These are phyloP conservation scores for Vaccinium macrocarpon DNA, from an alignment of 148 eudicot species.

Conservation along the genomic window DNA sequence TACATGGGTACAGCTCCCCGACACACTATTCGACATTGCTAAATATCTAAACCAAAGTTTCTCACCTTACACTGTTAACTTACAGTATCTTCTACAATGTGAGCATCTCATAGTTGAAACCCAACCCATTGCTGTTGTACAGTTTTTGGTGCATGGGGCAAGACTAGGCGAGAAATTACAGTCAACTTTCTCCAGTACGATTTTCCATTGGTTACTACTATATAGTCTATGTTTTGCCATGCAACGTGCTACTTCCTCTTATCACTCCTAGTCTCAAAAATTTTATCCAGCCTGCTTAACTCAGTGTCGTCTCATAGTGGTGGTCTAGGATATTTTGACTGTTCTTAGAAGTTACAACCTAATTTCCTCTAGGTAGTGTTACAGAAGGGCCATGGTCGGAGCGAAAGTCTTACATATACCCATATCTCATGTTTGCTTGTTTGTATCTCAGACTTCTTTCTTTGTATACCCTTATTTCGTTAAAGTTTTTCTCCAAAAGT, in stretches of 20 bases:
- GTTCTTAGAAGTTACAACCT: background rate
- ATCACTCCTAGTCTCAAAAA: background rate
- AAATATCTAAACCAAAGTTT: background rate
- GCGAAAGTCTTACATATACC: background rate
- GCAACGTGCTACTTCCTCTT: background rate
- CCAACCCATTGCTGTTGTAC: background rate
- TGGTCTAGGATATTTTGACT: background rate
- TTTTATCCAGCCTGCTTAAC: background rate
- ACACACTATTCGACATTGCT: background rate
- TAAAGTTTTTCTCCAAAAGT: background rate
- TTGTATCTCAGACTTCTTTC: background rate
- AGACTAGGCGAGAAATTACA: slow-evolving; percentile 3
- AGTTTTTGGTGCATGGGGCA: background rate
- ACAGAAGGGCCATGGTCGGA: background rate
- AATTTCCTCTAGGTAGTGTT: background rate
- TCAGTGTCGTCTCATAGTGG: background rate
- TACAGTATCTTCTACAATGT: slow-evolving; percentile 1
- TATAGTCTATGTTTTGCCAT: background rate
- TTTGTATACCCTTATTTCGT: background rate
- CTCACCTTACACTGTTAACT: slow-evolving; percentile 3
- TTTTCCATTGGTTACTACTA: background rate
- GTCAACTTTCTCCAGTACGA: background rate
- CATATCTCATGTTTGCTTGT: background rate
- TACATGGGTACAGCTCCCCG: background rate
- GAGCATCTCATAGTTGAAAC: background rate